These are phyloP conservation scores for Dactylellina leptospora DNA, from an alignment of 2,329 filamentous ascomycete species.

Conservation along the genomic window DNA sequence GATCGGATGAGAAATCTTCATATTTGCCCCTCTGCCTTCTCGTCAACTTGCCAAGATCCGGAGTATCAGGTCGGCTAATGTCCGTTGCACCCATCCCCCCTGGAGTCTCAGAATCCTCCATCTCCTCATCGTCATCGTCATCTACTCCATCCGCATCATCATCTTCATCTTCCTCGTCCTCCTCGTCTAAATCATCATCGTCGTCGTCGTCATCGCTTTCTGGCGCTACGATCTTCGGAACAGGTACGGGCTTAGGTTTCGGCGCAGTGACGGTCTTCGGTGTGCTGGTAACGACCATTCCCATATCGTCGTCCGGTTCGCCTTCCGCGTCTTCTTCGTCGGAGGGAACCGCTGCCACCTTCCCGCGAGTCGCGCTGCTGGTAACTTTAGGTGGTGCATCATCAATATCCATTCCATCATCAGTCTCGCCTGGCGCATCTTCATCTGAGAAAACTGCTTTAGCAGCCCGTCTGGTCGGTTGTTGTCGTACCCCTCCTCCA, in stretches of 20 bases:
- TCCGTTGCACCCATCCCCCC: constrained; percentile 30
- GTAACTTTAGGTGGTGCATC: constrained; percentile 16
- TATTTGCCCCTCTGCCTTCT: constrained; percentile 72
- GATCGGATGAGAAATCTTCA: constrained; percentile 63
- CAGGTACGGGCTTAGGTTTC: too few species aligned
- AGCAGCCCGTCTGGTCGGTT: constrained; percentile 58
- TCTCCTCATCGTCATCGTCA: constrained; percentile 55
- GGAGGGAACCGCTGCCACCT: constrained; percentile 60
- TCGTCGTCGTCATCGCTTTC: constrained; percentile 36
- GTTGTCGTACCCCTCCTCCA: constrained; percentile 61
- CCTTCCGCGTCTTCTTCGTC: constrained; percentile 58
- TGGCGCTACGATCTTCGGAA: constrained; percentile 32
- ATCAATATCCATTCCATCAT: constrained; percentile 58
- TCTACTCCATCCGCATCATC: constrained; percentile 53
- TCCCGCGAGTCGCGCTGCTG: constrained; percentile 17
- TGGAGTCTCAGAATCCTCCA: constrained; percentile 54
- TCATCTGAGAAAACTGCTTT: constrained; percentile 56
- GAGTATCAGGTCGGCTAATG: constrained; percentile 62
- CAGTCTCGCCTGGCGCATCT: constrained; percentile 59
- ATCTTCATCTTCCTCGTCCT: constrained; percentile 43
- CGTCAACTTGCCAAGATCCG: constrained; percentile 73
- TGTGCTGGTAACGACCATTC: constrained; percentile 6
- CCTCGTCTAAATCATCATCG: constrained; percentile 32
- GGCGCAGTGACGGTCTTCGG: constrained; percentile 18
- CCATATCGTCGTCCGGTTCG: constrained; percentile 59